Conservation (phyloP, 2,329 filamentous ascomycete genomes). For the Penicillium sp. region DNA sequence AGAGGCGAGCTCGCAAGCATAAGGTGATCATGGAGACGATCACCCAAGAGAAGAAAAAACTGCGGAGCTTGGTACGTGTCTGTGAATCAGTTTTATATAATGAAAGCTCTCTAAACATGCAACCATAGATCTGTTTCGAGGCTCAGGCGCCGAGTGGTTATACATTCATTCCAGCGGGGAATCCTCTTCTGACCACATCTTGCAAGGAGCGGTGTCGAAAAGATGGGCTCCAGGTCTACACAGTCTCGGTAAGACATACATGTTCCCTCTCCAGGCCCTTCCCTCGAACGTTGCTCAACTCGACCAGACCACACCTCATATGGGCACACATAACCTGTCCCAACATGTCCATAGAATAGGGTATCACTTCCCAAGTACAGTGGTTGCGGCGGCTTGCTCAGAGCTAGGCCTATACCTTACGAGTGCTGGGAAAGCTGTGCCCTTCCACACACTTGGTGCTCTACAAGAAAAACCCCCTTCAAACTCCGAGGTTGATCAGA, state of each 20-base stretch:
- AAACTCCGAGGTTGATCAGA: slow-evolving; percentile 46
- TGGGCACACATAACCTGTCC: slow-evolving; percentile 59
- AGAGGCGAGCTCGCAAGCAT: slow-evolving; percentile 52
- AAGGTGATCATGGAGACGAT: slow-evolving; percentile 65
- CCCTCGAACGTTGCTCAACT: slow-evolving; percentile 26
- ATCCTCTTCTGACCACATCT: slow-evolving; percentile 63
- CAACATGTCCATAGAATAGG: slow-evolving; percentile 67
- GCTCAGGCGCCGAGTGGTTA: slow-evolving; percentile 64
- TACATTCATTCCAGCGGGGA: slow-evolving; percentile 65
- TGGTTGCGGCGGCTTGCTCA: slow-evolving; percentile 63
- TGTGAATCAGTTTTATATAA: not conserved
- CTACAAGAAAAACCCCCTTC: slow-evolving; percentile 33
- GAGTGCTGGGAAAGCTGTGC: slow-evolving; percentile 55
- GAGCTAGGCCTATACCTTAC: slow-evolving; percentile 54
- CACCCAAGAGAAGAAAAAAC: slow-evolving; percentile 65
- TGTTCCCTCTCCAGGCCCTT: slow-evolving; percentile 4
- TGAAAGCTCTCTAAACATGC: slow-evolving; percentile 10
- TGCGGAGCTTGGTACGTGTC: slow-evolving; percentile 58
- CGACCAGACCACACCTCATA: slow-evolving; percentile 56
- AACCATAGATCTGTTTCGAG: slow-evolving; percentile 59
- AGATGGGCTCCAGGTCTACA: slow-evolving; percentile 60
- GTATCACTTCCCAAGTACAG: slow-evolving; percentile 66
- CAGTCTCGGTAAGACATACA: slow-evolving; percentile 63
- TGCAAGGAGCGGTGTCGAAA: slow-evolving; percentile 66
- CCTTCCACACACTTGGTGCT: slow-evolving; percentile 39